Evolutionary conservation across 495 filamentous ascomycete genomes (phyloP).

Genomic region (Stereocaulon alpinum): DNA sequence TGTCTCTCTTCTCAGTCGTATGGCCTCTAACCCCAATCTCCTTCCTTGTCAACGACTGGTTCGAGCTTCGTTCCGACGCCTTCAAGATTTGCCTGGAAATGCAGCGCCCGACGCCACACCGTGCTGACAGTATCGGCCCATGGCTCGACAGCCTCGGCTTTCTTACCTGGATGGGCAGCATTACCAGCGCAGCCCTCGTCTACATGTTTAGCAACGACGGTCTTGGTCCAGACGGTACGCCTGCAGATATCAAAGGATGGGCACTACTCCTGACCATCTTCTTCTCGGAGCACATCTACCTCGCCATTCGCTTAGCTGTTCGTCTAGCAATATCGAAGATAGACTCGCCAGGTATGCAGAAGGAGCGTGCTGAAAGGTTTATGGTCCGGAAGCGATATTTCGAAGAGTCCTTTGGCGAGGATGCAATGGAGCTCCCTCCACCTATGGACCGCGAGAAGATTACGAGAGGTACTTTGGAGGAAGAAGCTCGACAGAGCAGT

Average conservation of each 20-base stretch:
- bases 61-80: conserved; percentile 87
- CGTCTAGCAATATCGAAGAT: conserved; percentile 62
- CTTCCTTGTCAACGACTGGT: conserved; percentile 93
- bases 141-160: conserved; percentile 86
- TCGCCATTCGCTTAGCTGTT: conserved; percentile 60
- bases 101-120: conserved; percentile 74
- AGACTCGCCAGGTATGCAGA: conserved; percentile 72
- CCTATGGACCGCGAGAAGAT: conserved; percentile 33
- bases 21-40: conserved; percentile 86
- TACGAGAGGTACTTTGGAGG: conserved; percentile 41
- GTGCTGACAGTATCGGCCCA: conserved; percentile 87
- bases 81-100: conserved; percentile 89
- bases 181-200: conserved; percentile 73
- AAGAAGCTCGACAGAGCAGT: conserved; percentile 56
- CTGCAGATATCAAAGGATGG: conserved; percentile 64
- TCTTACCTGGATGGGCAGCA: conserved; percentile 80
- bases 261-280: conserved; percentile 75
- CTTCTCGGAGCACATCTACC: conserved; percentile 78
- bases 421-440: conserved; percentile 21
- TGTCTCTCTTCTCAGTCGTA: conserved; percentile 84
- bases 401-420: conserved; percentile 46
- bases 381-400: conserved; percentile 61
- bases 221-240: conserved; percentile 46
- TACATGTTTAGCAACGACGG: conserved; percentile 72
- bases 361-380: conserved; percentile 68